Evolutionary conservation across 2,329 filamentous ascomycete species (phyloP), one percentile per base, ranked within the genome.

Genomic region (Dryadomyces sulphureus): DNA sequence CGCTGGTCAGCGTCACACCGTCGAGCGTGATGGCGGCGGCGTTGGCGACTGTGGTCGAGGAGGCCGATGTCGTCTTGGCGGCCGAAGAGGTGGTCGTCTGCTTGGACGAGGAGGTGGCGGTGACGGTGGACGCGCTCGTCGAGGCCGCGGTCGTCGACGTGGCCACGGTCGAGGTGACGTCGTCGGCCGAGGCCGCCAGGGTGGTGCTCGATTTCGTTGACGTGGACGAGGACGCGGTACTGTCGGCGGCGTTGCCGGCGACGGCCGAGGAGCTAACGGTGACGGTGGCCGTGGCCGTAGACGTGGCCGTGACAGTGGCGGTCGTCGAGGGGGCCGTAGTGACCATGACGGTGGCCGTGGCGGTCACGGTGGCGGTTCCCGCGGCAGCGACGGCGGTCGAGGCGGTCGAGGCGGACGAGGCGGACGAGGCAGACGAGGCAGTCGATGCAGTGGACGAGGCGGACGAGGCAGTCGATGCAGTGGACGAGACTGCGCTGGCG

Each of bases 1-100:
- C 55, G 47, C 64, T 71, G 52, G 59, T 65, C 41, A 72, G 56
- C 7, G 57, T 60, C 48, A 70, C 47, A 8, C 63, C 64, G 27
- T 59, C 63, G 8, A 69, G 48, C 49, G 69, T 58, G 47, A 69
- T 61, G 2, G 52, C 34, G 34, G 48, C 50, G 3, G 54, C 56
- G 16, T 12, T 32, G 2, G 54, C 52, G 8, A 54, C 50, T 1
- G 50, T 46, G 2, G 53, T 49, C 1, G 55, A 16, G 14, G 30
- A 6, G 4, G n/a, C n/a, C n/a, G n/a, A n/a, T n/a, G n/a, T n/a
- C n/a, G n/a, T n/a, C n/a, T n/a, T n/a, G n/a, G n/a, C n/a, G n/a
- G n/a, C n/a, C n/a, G n/a, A n/a, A n/a, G n/a, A n/a, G n/a, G n/a
- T n/a, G n/a, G n/a, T n/a, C n/a, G n/a, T n/a, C n/a, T n/a, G n/a